Evolutionary conservation across 1,139 yeast genomes (phyloP).

Genomic region (Scheffersomyces quercinus): DNA sequence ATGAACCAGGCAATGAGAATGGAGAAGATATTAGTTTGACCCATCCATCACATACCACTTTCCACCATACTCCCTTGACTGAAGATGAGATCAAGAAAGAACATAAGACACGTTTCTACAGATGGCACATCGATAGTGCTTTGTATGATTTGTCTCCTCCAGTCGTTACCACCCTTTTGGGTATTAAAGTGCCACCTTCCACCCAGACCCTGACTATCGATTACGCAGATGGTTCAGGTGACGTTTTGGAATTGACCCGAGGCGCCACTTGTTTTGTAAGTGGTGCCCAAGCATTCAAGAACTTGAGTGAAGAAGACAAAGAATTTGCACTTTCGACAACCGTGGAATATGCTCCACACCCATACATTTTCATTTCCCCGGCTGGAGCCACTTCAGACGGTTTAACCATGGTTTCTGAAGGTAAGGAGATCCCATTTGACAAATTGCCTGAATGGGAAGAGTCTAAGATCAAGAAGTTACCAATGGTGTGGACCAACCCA

Average conservation of each 20-base stretch:
- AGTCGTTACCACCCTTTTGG: slow-evolving; percentile 76
- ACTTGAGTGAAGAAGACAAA: slow-evolving; percentile 67
- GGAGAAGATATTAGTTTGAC: slow-evolving; percentile 62
- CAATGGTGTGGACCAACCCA: slow-evolving; percentile 93
- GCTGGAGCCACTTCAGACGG: slow-evolving; percentile 85
- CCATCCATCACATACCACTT: slow-evolving; percentile 80
- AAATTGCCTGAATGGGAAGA: slow-evolving; percentile 82
- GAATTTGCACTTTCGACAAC: slow-evolving; percentile 71
- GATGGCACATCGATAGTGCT: slow-evolving; percentile 94
- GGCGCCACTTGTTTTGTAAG: slow-evolving; percentile 89
- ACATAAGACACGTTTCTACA: slow-evolving; percentile 74
- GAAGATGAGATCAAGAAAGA: slow-evolving; percentile 57
- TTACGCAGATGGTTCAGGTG: slow-evolving; percentile 67
- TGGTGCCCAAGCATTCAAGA: slow-evolving; percentile 73
- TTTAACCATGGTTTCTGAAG: slow-evolving; percentile 79
- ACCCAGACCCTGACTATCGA: slow-evolving; percentile 49
- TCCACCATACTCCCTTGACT: slow-evolving; percentile 70
- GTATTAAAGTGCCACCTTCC: slow-evolving; percentile 73
- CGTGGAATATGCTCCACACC: slow-evolving; percentile 89
- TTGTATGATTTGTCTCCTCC: slow-evolving; percentile 85
- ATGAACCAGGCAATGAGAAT: slow-evolving; percentile 63
- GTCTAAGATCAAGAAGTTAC: slow-evolving; percentile 69
- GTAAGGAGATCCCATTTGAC: slow-evolving; percentile 64
- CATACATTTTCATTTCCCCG: slow-evolving; percentile 78
- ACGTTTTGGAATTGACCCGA: slow-evolving; percentile 64